Base-by-base conservation (phyloP, 805 yeast genomes). In the Candida chauliodis region DNA sequence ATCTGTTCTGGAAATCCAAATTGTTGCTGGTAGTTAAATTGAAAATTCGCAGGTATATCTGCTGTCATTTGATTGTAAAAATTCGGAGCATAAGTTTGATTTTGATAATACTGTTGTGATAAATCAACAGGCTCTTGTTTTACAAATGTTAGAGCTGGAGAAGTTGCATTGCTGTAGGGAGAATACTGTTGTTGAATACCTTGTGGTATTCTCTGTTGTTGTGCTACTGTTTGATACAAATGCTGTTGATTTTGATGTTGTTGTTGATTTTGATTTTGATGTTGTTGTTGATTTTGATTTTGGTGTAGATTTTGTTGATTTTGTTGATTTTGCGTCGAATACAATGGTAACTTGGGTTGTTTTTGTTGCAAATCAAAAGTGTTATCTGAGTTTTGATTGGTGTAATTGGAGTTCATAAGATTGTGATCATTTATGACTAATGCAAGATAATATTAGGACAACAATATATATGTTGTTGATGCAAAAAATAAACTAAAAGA, bases 201-300 rank as follows among this genome's bases (percentile, higher is more conserved):
- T 9, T n/a, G 25, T 10, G 26, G 24, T 20, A 36, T 15, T 34
- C 23, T 27, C 14, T 22, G 35, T 22, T 36, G 34, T 21, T 34
- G 39, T 21, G 26, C 15, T 34, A 34, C 14, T 23, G 39, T 34
- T 8, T 19, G 42, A 14, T 26, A 36, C 14, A 14, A 11, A 5
- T 40, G 40, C 13, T 33, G 41, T 21, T 21, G 45, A 25, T 19
- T 37, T 3, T 10, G 40, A 13, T 19, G 40, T 10, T 24, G 40
- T 11, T 27, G 30, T 14, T 18, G 40, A n/a, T n/a, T n/a, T n/a
- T n/a, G n/a, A n/a, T n/a, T n/a, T n/a, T n/a, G n/a, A n/a, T n/a
- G n/a, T n/a, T n/a, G n/a, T n/a, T n/a, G n/a, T n/a, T n/a, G n/a
- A 8, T 6, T 26, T 37, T 21, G 44, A 19, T 25, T 29, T 11